Evolutionary conservation across 1,284 basidiomycete genomes (phyloP).

Genomic region (Cutaneotrichosporon daszewskae): DNA sequence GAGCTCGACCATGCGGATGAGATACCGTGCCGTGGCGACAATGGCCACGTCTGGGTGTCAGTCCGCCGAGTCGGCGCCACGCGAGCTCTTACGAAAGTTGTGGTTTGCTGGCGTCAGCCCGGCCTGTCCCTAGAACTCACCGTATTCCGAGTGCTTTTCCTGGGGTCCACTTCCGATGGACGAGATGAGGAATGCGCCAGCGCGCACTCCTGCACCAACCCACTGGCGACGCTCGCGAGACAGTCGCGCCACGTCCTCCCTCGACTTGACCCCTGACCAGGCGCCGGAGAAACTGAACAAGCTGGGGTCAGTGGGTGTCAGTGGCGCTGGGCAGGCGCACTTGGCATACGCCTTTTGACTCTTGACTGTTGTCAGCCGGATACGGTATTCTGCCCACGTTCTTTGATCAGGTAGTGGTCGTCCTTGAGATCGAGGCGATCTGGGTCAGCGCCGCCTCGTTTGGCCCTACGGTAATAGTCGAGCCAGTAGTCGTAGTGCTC

Average conservation of each 20-base stretch:
- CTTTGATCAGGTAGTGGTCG: conserved; percentile 16
- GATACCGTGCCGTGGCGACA: conserved; percentile 13
- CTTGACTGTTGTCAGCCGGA: not conserved
- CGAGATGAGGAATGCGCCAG: conserved; percentile 9
- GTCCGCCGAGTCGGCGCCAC: not conserved
- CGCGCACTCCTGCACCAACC: conserved; percentile 6
- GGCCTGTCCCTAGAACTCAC: no score
- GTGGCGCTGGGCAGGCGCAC: not conserved
- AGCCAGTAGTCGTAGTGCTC: conserved; percentile 9
- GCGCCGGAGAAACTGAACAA: conserved; percentile 8
- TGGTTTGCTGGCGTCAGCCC: conserved; percentile 6
- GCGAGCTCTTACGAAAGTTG: conserved; percentile 8
- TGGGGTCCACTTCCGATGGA: conserved; percentile 3
- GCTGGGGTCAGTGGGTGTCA: not conserved
- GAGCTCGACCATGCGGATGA: conserved; percentile 16
- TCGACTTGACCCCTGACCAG: conserved; percentile 3
- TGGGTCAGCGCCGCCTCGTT: not conserved
- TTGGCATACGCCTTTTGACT: conserved; percentile 3
- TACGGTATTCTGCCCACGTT: not conserved
- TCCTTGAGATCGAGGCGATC: conserved; percentile 1
- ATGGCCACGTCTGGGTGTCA: conserved; percentile 11
- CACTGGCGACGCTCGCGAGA: conserved; percentile 7
- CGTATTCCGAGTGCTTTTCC: conserved; percentile 7
- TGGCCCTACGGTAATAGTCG: conserved; percentile 5
- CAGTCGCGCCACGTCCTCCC: conserved; percentile 3